Evolutionary conservation across 1,139 yeast species (phyloP).

Genomic region (Lodderomyces elongisporus): DNA sequence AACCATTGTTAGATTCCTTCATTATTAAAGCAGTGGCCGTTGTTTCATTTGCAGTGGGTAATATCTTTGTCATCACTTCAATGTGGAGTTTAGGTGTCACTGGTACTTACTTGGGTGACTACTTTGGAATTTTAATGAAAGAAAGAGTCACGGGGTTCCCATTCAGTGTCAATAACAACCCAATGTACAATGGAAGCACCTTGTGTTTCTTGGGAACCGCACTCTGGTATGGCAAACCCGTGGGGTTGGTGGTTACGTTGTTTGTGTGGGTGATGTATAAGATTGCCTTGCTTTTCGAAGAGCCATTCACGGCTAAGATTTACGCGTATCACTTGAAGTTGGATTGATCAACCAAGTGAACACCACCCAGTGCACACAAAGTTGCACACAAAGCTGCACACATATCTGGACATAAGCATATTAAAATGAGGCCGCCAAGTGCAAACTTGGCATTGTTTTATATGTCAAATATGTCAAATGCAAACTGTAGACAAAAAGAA

Average conservation of each 20-base stretch:
- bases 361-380: too few species aligned
- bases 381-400: too few species aligned
- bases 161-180: conserved; percentile 83
- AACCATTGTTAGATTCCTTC: conserved; percentile 37
- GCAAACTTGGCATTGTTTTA: too few species aligned
- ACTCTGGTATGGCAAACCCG: conserved; percentile 82
- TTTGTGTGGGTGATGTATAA: conserved; percentile 78
- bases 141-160: conserved; percentile 93
- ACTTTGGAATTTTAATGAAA: conserved; percentile 91
- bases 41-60: conserved; percentile 57
- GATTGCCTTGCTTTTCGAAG: conserved; percentile 83
- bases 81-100: conserved; percentile 96
- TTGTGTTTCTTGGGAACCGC: conserved; percentile 89
- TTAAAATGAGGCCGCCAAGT: too few species aligned
- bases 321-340: conserved; percentile 42
- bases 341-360: too few species aligned
- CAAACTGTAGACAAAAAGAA: too few species aligned
- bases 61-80: conserved; percentile 71
- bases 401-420: too few species aligned
- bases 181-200: conserved; percentile 94
- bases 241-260: conserved; percentile 69
- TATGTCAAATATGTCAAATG: too few species aligned
- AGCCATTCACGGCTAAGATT: conserved; percentile 90
- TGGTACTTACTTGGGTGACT: conserved; percentile 95
- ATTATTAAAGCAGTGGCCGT: conserved; percentile 32